phyloP scores from a whole-genome alignment of 176 grass and related monocot genomes.

The Echinochloa phyllopogon region DNA sequence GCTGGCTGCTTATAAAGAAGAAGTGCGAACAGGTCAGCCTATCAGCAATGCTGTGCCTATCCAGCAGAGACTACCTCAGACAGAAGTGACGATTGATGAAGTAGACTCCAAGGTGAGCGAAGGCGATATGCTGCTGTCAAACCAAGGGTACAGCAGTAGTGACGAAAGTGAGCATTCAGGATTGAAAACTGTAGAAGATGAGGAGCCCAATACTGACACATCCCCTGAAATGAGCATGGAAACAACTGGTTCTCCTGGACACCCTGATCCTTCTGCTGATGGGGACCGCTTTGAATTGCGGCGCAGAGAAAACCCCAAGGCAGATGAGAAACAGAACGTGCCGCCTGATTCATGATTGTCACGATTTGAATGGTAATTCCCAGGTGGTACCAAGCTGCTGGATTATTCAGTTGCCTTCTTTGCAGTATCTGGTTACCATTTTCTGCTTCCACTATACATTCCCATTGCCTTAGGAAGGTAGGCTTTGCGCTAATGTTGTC shows the following conservation, averaged over 20 bases:
- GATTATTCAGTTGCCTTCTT: slow-evolving; percentile 18
- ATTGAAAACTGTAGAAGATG: slow-evolving; percentile 48
- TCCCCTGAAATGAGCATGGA: slow-evolving; percentile 48
- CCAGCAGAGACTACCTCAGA: slow-evolving; percentile 62
- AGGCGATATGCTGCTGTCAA: slow-evolving; percentile 53
- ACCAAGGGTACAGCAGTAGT: slow-evolving; percentile 56
- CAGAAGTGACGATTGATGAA: slow-evolving; percentile 63
- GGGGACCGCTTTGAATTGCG: slow-evolving; percentile 60
- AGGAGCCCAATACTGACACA: slow-evolving; percentile 57
- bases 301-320: slow-evolving; percentile 59
- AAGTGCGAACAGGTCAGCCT: slow-evolving; percentile 53
- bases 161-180: slow-evolving; percentile 48
- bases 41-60: slow-evolving; percentile 64
- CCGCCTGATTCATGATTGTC: slow-evolving; percentile 39
- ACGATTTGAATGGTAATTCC: not conserved
- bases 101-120: slow-evolving; percentile 58
- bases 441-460: slow-evolving; percentile 9
- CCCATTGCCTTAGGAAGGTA: not conserved
- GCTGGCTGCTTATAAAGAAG: slow-evolving; percentile 72
- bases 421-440: slow-evolving; percentile 27
- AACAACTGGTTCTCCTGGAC: slow-evolving; percentile 42
- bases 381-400: not conserved
- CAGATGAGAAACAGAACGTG: slow-evolving; percentile 36
- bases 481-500: not conserved
- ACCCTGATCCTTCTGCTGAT: slow-evolving; percentile 36